Conservation (phyloP, 2,329 filamentous ascomycete species). For the Botrytis pseudocinerea region DNA sequence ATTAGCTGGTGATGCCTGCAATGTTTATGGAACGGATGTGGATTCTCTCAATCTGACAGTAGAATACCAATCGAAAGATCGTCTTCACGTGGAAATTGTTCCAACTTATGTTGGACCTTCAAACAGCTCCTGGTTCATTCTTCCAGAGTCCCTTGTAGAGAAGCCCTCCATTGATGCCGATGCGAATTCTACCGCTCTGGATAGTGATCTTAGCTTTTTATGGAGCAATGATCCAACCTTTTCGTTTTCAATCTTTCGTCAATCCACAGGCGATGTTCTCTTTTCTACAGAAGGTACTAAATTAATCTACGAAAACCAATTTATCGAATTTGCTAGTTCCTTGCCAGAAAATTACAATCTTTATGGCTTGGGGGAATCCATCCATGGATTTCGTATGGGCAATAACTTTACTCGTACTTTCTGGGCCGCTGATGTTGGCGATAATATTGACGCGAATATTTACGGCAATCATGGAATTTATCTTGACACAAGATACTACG, state of each 20-base stretch:
- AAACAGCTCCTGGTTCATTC: conserved; percentile 66
- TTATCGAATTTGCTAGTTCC: conserved; percentile 68
- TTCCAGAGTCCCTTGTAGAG: conserved; percentile 61
- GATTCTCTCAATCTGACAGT: conserved; percentile 65
- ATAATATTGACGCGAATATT: conserved; percentile 56
- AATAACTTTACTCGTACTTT: conserved; percentile 71
- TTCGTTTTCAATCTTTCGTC: conserved; percentile 63
- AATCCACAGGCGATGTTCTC: conserved; percentile 61
- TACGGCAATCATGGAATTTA: conserved; percentile 81
- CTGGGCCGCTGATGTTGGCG: conserved; percentile 67
- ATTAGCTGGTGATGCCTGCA: conserved; percentile 70
- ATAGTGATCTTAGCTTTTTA: conserved; percentile 56
- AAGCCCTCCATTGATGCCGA: conserved; percentile 43
- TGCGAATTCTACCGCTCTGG: conserved; percentile 46
- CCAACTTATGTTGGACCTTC: conserved; percentile 61
- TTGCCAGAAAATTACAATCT: conserved; percentile 72
- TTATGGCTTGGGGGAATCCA: conserved; percentile 73
- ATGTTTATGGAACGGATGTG: conserved; percentile 77
- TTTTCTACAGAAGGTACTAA: conserved; percentile 66
- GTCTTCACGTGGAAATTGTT: conserved; percentile 69
- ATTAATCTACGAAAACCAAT: conserved; percentile 75
- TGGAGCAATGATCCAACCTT: conserved; percentile 60
- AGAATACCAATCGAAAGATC: conserved; percentile 63
- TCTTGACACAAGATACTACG: conserved; percentile 75
- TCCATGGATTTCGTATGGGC: conserved; percentile 69